Evolutionary conservation across 2,329 filamentous ascomycete genomes (phyloP), one percentile per base, ranked within the genome.

Genomic region (Sclerotinia minor): DNA sequence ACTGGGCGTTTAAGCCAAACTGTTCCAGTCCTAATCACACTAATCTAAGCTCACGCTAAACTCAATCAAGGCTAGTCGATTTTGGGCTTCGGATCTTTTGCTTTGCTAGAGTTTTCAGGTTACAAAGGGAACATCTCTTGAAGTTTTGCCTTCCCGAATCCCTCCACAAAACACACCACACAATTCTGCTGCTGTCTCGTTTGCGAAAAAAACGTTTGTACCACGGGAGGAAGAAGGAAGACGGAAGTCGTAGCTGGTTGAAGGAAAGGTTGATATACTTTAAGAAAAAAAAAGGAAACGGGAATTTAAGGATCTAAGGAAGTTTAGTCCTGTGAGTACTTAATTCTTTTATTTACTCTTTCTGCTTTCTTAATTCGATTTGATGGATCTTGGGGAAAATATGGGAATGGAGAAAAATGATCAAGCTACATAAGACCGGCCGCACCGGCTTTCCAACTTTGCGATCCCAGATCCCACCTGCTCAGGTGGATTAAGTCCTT

Each of bases 211-310:
- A 70, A 73, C 72, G 72, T 61, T 74, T 71, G 72, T 74, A 72
- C 52, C 72, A 73, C 67, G 74, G 74, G 73, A 73, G 72, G 75
- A 73, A 71, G 74, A 73, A 74, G 74, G 73, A 74, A 73, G 74
- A 73, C 69, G 74, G 70, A 70, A 72, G 72, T 70, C 69, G 73
- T 72, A 72, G 72, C 67, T 69, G 72, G 70, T 71, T 69, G 68
- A 63, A 67, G 65, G 65, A 70, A 71, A 71, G 72, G 72, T 74
- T 72, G 73, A 73, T 73, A 71, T 58, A 61, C 45, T 47, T 64
- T 29, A 69, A 71, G 2, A 67, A 70, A 53, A 38, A 11, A 38
- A 57, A 64, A 68, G 71, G 61, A 68, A 67, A 9, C 60, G 64
- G 63, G 26, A 35, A 55, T 64, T 21, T 44, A 67, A 29, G 41